phyloP scores from a whole-genome alignment of 768 basidiomycete species.

The Termitomyces sp. region DNA sequence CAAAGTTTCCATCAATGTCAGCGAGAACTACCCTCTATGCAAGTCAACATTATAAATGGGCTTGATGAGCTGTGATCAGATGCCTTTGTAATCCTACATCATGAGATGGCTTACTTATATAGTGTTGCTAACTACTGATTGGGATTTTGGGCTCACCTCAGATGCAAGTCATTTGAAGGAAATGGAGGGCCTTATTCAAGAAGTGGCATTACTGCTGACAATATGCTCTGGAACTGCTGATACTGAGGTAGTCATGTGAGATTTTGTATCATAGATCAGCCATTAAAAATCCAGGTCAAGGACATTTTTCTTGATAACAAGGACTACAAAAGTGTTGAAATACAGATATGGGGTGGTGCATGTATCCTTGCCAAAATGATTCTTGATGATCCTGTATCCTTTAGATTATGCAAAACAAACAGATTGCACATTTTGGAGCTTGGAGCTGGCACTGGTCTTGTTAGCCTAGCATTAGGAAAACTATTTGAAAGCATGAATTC shows the following conservation, averaged over 20 bases:
- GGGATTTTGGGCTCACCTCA: background rate
- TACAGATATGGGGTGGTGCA: slow-evolving; percentile 88
- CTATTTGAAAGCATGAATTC: slow-evolving; percentile 25
- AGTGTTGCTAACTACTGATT: slow-evolving; percentile 31
- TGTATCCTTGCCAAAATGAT: slow-evolving; percentile 77
- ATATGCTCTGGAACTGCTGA: slow-evolving; percentile 59
- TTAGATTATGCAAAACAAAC: slow-evolving; percentile 29
- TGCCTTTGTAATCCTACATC: slow-evolving; percentile 54
- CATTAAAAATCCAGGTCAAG: slow-evolving; percentile 41
- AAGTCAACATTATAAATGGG: slow-evolving; percentile 1
- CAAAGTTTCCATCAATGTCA: slow-evolving; percentile 47
- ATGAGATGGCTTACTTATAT: slow-evolving; percentile 74
- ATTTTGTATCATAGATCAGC: slow-evolving; percentile 37
- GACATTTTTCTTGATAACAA: slow-evolving; percentile 68
- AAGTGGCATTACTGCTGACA: slow-evolving; percentile 60
- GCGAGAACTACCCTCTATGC: background rate
- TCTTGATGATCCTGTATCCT: slow-evolving; percentile 47
- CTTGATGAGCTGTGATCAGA: slow-evolving; percentile 44
- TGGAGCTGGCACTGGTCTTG: slow-evolving; percentile 81
- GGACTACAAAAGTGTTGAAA: slow-evolving; percentile 71
- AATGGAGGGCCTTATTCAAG: slow-evolving; percentile 38
- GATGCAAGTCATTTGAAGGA: slow-evolving; percentile 2
- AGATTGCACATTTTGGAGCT: slow-evolving; percentile 62
- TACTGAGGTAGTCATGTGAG: slow-evolving; percentile 52
- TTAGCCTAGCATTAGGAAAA: slow-evolving; percentile 57